Evolutionary conservation across 352 stramenopile species (phyloP).

Genomic region (Phytophthora melonis): DNA sequence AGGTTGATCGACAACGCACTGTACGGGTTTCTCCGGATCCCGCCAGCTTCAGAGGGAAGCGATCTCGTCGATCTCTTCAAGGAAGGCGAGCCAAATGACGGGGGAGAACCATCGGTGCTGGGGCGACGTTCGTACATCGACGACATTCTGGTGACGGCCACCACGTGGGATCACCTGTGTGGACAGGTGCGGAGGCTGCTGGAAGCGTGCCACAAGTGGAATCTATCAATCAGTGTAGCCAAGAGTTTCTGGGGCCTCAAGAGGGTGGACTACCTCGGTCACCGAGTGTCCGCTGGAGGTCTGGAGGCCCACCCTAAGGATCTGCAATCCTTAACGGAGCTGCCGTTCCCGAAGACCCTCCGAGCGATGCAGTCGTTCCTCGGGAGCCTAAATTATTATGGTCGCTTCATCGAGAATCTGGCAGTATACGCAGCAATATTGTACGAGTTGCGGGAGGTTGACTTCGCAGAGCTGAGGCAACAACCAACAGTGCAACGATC

Average conservation of each 20-base stretch:
- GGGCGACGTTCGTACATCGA: too few relatives aligned
- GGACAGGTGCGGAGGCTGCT: too few relatives aligned
- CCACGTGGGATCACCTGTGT: too few relatives aligned
- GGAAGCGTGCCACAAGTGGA: not conserved
- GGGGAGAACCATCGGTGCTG: too few relatives aligned
- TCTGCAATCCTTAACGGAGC: not conserved
- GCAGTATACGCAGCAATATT: not conserved
- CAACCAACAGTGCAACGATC: too few relatives aligned
- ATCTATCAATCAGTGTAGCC: not conserved
- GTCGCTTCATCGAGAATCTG: not conserved
- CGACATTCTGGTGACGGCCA: too few relatives aligned
- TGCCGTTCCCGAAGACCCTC: not conserved
- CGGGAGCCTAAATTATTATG: not conserved
- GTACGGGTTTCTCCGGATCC: too few relatives aligned
- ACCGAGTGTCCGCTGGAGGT: not conserved
- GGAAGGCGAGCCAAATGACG: not conserved
- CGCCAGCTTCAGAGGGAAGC: not conserved
- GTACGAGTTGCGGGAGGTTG: not conserved
- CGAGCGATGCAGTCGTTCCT: not conserved
- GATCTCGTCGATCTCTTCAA: not conserved
- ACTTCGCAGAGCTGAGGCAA: not conserved
- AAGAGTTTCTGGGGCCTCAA: not conserved
- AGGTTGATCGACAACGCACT: too few relatives aligned
- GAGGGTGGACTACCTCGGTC: not conserved
- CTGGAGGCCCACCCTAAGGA: not conserved